phyloP scores from a whole-genome alignment of 176 grass and related monocot genomes.

The bread wheat (Triticum aestivum) region IWGSC_CS_RefSeq_v2.1 NC_057813.1:360018617-360019116 shows the following conservation, averaged over 20 bases:
- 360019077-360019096: slow-evolving; percentile 23
- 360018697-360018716: slow-evolving; percentile 99
- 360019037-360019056: slow-evolving; percentile 18
- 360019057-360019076: slow-evolving; percentile 4
- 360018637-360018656: slow-evolving; percentile 20
- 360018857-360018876: slow-evolving; percentile 92
- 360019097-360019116: slow-evolving; percentile 34
- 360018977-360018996: slow-evolving; percentile 28
- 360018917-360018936: slow-evolving; percentile 71
- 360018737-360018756: slow-evolving; percentile 99
- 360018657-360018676: slow-evolving; percentile 32
- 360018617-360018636: slow-evolving; percentile 23
- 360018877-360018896: slow-evolving; percentile 86
- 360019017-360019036: slow-evolving; percentile 33
- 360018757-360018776: slow-evolving; percentile 46
- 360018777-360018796: not conserved
- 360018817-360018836: slow-evolving; percentile 46
- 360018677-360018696: slow-evolving; percentile 96
- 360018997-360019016: slow-evolving; percentile 29
- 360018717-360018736: slow-evolving; percentile 86
- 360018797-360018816: slow-evolving; percentile 34
- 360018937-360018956: slow-evolving; percentile 91
- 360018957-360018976: slow-evolving; percentile 46
- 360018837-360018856: slow-evolving; percentile 98
- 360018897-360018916: slow-evolving; percentile 71